Percentiles rank a stretch among this genome's conserved stretches.
Conservation (phyloP, 192 early-diverging fungal species). For the Backusella luteola region DNA sequence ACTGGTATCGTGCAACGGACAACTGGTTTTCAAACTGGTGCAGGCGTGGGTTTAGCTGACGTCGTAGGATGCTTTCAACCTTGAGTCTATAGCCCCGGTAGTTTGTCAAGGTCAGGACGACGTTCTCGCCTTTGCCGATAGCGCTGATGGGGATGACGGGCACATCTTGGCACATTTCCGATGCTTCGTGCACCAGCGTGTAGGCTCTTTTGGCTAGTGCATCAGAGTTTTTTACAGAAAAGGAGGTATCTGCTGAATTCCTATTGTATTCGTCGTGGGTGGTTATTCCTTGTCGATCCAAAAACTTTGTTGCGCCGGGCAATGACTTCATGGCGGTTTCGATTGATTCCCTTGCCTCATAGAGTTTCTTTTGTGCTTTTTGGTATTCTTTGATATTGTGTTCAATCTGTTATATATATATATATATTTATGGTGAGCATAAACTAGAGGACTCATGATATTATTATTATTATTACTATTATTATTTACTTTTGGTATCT, state of each 20-base stretch:
- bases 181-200: constrained; percentile 15
- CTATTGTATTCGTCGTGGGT: not conserved
- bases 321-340: constrained; percentile 33
- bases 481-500: constrained; percentile 30
- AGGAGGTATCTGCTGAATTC: not conserved
- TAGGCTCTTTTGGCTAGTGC: constrained; percentile 8
- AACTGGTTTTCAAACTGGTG: constrained; percentile 26
- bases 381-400: not conserved
- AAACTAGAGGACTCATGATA: not conserved
- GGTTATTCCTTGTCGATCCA: constrained; percentile 28
- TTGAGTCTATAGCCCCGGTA: constrained; percentile 35
- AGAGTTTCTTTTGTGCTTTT: constrained; percentile 27
- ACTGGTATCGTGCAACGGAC: constrained; percentile 11
- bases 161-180: constrained; percentile 11
- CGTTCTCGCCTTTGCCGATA: constrained; percentile 2
- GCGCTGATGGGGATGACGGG: constrained; percentile 23
- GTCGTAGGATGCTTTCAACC: constrained; percentile 25
- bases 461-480: not conserved
- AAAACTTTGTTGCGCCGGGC: constrained; percentile 26
- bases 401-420: not conserved
- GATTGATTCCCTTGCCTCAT: constrained; percentile 28
- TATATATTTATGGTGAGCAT: not conserved
- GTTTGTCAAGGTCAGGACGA: constrained; percentile 14
- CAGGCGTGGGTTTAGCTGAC: constrained; percentile 25
- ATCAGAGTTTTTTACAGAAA: constrained; percentile 8